A percentile compares a stretch with the other conserved stretches of the same genome.
Evolutionary conservation across 1,139 yeast genomes (phyloP).

Genomic region (Hyphopichia khmerensis): DNA sequence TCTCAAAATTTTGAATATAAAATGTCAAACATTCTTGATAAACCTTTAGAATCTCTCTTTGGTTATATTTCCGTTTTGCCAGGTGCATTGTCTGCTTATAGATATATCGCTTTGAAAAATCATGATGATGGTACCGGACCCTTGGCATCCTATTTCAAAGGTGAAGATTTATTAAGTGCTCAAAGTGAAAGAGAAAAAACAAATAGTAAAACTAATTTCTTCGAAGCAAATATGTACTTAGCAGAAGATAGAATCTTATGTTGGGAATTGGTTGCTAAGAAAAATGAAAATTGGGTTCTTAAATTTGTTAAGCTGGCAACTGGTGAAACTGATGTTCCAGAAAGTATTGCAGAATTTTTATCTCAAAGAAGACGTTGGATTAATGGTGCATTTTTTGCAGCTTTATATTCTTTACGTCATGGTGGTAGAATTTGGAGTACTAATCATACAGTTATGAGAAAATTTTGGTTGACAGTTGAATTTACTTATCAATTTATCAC

Average conservation of each 20-base stretch:
- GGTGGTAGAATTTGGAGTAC: slow-evolving; percentile 82
- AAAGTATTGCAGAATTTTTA: slow-evolving; percentile 81
- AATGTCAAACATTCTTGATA: slow-evolving; percentile 91
- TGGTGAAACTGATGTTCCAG: slow-evolving; percentile 98
- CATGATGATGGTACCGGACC: slow-evolving; percentile 94
- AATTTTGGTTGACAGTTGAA: slow-evolving; percentile 77
- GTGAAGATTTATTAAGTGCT: slow-evolving; percentile 60
- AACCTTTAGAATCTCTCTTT: slow-evolving; percentile 89
- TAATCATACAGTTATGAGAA: slow-evolving; percentile 75
- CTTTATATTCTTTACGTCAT: slow-evolving; percentile 80
- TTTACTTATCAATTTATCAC: slow-evolving; percentile 78
- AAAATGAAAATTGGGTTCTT: slow-evolving; percentile 84
- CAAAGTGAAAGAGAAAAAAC: slow-evolving; percentile 22
- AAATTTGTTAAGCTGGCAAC: slow-evolving; percentile 91
- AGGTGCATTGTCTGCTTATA: slow-evolving; percentile 93
- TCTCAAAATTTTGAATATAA: slow-evolving; percentile 97
- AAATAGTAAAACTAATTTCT: slow-evolving; percentile 62
- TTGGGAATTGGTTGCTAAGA: slow-evolving; percentile 94
- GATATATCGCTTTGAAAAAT: slow-evolving; percentile 83
- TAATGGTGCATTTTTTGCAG: slow-evolving; percentile 97
- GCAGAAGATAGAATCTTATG: slow-evolving; percentile 97
- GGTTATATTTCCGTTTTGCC: slow-evolving; percentile 95
- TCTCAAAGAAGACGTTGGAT: slow-evolving; percentile 98
- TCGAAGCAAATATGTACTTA: slow-evolving; percentile 94
- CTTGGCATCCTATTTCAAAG: slow-evolving; percentile 80